These are phyloP conservation scores for Monosiga brevicollis DNA, from an alignment of 78 protist species.

Conservation along the genomic window DNA sequence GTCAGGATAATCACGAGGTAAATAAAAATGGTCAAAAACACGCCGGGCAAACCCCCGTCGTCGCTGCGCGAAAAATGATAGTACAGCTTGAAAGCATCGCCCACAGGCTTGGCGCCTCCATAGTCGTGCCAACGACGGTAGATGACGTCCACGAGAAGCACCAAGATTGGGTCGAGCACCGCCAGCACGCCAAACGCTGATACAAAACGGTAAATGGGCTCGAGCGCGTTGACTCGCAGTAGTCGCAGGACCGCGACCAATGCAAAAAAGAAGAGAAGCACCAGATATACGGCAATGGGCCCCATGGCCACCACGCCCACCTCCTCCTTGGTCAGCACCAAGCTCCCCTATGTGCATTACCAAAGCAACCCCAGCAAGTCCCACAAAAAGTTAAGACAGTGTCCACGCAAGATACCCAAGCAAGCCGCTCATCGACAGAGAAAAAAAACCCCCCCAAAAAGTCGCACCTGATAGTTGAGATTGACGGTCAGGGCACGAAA, in stretches of 20 bases:
- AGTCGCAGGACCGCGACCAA: not conserved
- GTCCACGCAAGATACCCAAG: not conserved
- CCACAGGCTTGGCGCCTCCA: not conserved
- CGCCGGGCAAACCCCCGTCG: slow-evolving; percentile 1
- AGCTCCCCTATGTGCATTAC: too few species aligned
- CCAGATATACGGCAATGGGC: not conserved
- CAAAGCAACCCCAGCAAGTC: too few species aligned
- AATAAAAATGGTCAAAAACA: not conserved
- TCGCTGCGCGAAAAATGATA: not conserved
- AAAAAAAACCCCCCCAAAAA: not conserved
- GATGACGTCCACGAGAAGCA: not conserved
- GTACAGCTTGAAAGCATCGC: slow-evolving; percentile 21
- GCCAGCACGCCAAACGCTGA: not conserved
- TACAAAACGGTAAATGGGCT: not conserved
- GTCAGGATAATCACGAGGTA: not conserved
- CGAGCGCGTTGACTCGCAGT: not conserved
- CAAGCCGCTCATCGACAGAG: not conserved
- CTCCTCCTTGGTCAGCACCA: not conserved
- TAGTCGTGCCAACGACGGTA: not conserved
- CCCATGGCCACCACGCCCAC: not conserved
- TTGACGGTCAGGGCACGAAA: not conserved
- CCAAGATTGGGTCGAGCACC: slow-evolving; percentile 11
- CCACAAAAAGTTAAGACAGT: too few species aligned
- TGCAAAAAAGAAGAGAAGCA: not conserved
- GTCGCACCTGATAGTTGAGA: slow-evolving; percentile 6